Evolutionary conservation across 129 eudicot species (phyloP).

Genomic region (Silybum marianum): DNA sequence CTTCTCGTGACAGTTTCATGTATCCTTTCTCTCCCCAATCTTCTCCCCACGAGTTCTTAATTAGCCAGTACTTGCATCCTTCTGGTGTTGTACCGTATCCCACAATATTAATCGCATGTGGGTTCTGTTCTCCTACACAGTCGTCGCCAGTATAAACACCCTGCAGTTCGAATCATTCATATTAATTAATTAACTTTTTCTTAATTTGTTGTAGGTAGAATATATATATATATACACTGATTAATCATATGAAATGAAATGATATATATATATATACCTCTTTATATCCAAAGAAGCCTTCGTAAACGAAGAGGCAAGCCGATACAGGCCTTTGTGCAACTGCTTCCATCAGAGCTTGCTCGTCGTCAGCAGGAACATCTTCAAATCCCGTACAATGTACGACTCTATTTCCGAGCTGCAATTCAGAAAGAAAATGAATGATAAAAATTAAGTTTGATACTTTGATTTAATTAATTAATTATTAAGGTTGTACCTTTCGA

Average conservation of each 20-base stretch:
- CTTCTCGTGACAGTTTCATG: slow-evolving; percentile 33
- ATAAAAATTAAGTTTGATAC: no score
- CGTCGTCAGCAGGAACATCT: neutral
- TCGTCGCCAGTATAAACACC: slow-evolving; percentile 46
- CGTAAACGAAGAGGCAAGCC: neutral
- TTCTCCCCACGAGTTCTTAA: slow-evolving; percentile 44
- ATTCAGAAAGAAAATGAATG: neutral
- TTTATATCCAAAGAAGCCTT: neutral
- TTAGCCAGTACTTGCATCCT: slow-evolving; percentile 66
- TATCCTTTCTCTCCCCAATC: slow-evolving; percentile 54
- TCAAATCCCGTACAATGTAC: neutral
- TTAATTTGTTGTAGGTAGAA: neutral
- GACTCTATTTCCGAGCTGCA: neutral
- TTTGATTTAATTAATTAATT: no score
- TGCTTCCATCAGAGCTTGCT: neutral
- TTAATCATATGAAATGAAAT: neutral
- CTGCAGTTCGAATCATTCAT: neutral
- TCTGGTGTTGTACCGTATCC: slow-evolving; percentile 37
- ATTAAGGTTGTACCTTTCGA: neutral
- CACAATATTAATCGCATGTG: slow-evolving; percentile 58
- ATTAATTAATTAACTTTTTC: neutral
- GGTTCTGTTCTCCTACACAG: slow-evolving; percentile 45
- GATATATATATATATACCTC: neutral
- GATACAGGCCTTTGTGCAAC: neutral
- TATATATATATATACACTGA: neutral